These are phyloP conservation scores for Populus hybrid DNA, from an alignment of 441 rosid species.

Conservation along the genomic window DNA sequence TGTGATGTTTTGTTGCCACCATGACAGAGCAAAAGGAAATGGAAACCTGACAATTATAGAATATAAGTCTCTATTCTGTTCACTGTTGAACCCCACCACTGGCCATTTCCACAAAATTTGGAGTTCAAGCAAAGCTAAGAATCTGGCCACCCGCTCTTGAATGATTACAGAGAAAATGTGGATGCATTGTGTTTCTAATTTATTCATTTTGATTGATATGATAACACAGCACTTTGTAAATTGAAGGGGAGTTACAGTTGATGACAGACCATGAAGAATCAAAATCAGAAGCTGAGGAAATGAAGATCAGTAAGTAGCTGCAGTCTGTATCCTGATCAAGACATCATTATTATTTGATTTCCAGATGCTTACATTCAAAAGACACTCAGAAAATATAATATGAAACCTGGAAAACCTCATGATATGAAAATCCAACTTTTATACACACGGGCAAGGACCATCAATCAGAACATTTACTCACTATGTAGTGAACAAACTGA, in stretches of 20 bases:
- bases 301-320: neutral
- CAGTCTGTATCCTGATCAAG: too few species aligned
- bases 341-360: neutral
- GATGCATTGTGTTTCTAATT: neutral
- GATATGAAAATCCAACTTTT: constrained; percentile 18
- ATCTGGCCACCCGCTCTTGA: neutral
- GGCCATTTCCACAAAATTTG: constrained; percentile 1
- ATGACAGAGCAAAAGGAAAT: neutral
- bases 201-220: neutral
- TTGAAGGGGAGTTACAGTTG: too few species aligned
- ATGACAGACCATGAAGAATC: too few species aligned
- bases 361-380: neutral
- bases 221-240: neutral
- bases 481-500: neutral
- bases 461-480: constrained; percentile 4
- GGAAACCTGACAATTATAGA: neutral
- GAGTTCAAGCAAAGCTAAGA: neutral
- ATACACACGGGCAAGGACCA: constrained; percentile 18
- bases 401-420: constrained; percentile 22
- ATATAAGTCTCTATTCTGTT: neutral
- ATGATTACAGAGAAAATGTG: neutral
- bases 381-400: neutral
- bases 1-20: neutral
- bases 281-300: neutral
- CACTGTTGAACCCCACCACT: neutral